phyloP scores from a whole-genome alignment of 768 basidiomycete species.

The Lentinula sp. region DNA sequence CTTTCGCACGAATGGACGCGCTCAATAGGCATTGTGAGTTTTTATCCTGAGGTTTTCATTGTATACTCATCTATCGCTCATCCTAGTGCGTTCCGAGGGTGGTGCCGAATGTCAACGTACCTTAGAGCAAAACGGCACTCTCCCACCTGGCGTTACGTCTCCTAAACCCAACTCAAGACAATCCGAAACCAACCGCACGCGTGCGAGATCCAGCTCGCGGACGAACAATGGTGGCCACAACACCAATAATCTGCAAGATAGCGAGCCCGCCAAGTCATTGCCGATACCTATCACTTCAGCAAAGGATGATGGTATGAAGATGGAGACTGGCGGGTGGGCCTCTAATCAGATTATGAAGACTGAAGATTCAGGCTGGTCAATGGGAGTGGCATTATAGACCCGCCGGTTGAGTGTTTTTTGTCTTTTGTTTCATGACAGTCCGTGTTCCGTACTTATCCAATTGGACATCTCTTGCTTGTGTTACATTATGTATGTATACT shows the following conservation, averaged over 20 bases:
- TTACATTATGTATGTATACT: not conserved
- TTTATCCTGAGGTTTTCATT: not conserved
- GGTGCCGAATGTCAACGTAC: slow-evolving; percentile 65
- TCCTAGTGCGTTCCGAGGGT: slow-evolving; percentile 70
- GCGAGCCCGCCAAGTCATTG: slow-evolving; percentile 2
- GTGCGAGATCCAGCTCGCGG: not conserved
- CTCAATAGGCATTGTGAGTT: slow-evolving; percentile 86
- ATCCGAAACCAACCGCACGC: not conserved
- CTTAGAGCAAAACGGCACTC: slow-evolving; percentile 18
- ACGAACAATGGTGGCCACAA: not conserved
- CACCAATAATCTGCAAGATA: not conserved
- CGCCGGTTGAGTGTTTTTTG: too few species aligned
- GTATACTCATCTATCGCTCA: not conserved
- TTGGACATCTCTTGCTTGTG: not conserved
- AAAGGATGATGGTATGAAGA: not conserved
- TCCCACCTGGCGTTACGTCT: not conserved
- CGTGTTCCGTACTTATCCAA: not conserved
- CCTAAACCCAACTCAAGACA: not conserved
- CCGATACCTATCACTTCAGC: slow-evolving; percentile 4
- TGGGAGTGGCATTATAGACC: not conserved
- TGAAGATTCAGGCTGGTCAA: slow-evolving; percentile 2
- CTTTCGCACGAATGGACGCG: slow-evolving; percentile 93
- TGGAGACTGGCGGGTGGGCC: slow-evolving; percentile 3
- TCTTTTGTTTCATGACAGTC: not conserved
- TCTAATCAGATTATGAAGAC: not conserved